These are phyloP conservation scores for Boletus huronensis DNA, from an alignment of 768 basidiomycete species.

Conservation along the genomic window DNA sequence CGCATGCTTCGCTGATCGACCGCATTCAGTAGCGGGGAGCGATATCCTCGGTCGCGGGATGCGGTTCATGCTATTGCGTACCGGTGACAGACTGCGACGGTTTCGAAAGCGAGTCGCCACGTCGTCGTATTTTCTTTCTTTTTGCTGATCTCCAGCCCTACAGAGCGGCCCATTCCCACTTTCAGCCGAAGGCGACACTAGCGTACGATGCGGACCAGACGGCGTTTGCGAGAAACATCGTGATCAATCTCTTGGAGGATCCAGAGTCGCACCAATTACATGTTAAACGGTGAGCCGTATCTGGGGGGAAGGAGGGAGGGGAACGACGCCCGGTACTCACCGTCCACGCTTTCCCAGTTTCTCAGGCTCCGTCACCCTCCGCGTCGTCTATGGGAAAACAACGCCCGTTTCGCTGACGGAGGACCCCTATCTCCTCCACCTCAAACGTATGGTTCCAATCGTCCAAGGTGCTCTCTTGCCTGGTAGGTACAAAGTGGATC, in stretches of 20 bases:
- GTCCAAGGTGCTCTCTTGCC: slow-evolving; percentile 32
- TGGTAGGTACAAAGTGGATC: slow-evolving; percentile 34
- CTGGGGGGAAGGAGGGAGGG: background rate
- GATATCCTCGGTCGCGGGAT: slow-evolving; percentile 58
- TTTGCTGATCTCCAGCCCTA: background rate
- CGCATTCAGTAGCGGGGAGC: slow-evolving; percentile 49
- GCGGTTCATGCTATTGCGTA: slow-evolving; percentile 49
- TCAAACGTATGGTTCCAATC: slow-evolving; percentile 30
- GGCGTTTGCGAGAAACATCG: slow-evolving; percentile 27
- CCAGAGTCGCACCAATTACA: slow-evolving; percentile 24
- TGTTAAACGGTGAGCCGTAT: slow-evolving; percentile 35
- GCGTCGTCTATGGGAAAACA: slow-evolving; percentile 29
- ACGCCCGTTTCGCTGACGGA: slow-evolving; percentile 12
- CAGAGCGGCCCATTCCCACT: slow-evolving; percentile 51
- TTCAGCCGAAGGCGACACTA: slow-evolving; percentile 46
- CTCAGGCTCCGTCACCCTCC: slow-evolving; percentile 26
- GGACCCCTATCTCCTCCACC: slow-evolving; percentile 22
- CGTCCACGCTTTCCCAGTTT: slow-evolving; percentile 9
- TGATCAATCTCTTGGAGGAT: slow-evolving; percentile 22
- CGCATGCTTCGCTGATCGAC: slow-evolving; percentile 47
- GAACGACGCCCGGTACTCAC: background rate
- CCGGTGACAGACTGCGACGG: slow-evolving; percentile 55
- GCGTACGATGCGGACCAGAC: slow-evolving; percentile 47
- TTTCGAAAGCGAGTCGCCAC: slow-evolving; percentile 43
- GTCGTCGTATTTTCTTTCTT: background rate